Conservation (phyloP, 208 protist genomes). For the Leishmania lainsoni region DNA sequence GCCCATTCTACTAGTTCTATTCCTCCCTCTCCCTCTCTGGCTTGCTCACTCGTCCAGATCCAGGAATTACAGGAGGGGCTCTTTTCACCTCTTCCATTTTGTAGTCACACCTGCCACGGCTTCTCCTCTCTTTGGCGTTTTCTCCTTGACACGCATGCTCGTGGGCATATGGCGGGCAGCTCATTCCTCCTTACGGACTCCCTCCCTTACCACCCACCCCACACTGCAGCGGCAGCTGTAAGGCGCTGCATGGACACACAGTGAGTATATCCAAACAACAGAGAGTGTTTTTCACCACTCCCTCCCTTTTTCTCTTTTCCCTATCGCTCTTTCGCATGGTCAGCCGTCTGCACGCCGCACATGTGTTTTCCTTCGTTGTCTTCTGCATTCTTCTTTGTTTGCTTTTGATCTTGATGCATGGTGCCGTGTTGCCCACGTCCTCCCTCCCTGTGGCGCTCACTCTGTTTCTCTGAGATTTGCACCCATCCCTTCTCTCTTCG, state of each 20-base stretch:
- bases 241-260: too few species aligned
- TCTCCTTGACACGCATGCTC: neutral
- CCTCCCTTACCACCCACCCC: too few species aligned
- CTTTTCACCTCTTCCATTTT: neutral
- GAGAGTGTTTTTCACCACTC: neutral
- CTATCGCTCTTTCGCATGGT: too few species aligned
- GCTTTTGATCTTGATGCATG: neutral
- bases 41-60: neutral
- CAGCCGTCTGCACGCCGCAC: neutral
- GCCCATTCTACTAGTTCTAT: neutral
- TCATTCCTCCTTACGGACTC: neutral
- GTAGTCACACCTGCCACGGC: neutral
- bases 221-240: too few species aligned
- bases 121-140: neutral
- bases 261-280: too few species aligned
- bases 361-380: constrained; percentile 1
- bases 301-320: constrained; percentile 4
- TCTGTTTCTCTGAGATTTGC: neutral
- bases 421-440: too few species aligned
- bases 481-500: neutral
- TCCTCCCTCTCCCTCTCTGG: neutral
- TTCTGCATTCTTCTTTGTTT: neutral
- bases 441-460: too few species aligned
- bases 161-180: neutral
- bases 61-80: neutral